phyloP scores from a whole-genome alignment of 768 basidiomycete species.

The Pilatotrama ljubarskyi region DNA sequence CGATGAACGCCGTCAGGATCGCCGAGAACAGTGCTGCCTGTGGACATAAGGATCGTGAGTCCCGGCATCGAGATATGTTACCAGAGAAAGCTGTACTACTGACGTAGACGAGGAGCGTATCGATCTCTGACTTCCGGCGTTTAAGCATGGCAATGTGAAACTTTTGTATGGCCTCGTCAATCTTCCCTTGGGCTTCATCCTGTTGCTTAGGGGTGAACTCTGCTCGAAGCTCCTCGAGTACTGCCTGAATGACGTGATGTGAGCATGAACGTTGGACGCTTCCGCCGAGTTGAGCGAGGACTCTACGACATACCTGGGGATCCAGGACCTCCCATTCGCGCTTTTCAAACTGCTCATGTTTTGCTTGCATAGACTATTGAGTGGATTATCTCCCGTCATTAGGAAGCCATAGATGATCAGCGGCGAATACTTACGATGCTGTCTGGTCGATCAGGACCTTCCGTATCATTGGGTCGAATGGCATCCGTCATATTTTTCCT shows the following conservation, averaged over 20 bases:
- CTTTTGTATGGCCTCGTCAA: background rate
- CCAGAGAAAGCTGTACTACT: background rate
- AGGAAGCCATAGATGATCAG: too few relatives aligned
- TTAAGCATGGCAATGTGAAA: background rate
- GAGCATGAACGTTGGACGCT: too few relatives aligned
- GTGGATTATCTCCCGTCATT: background rate
- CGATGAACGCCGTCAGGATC: slow-evolving; percentile 25
- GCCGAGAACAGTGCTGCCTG: slow-evolving; percentile 31
- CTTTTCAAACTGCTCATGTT: background rate
- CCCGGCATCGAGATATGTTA: background rate
- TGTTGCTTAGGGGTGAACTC: background rate
- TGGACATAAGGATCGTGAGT: too few relatives aligned
- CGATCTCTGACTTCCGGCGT: background rate
- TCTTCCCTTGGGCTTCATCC: background rate
- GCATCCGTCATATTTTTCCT: too few relatives aligned
- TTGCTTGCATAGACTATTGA: background rate
- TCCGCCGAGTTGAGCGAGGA: too few relatives aligned
- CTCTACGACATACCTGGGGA: too few relatives aligned
- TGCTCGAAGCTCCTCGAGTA: background rate
- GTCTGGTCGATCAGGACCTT: too few relatives aligned
- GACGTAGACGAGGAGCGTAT: background rate
- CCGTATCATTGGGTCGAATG: too few relatives aligned
- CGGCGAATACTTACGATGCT: too few relatives aligned
- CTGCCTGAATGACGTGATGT: background rate
- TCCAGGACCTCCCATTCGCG: background rate